Percentiles rank a stretch among this genome's conserved stretches.
phyloP scores from a whole-genome alignment of 257 asterid species.

The Solanum sitiens region DNA sequence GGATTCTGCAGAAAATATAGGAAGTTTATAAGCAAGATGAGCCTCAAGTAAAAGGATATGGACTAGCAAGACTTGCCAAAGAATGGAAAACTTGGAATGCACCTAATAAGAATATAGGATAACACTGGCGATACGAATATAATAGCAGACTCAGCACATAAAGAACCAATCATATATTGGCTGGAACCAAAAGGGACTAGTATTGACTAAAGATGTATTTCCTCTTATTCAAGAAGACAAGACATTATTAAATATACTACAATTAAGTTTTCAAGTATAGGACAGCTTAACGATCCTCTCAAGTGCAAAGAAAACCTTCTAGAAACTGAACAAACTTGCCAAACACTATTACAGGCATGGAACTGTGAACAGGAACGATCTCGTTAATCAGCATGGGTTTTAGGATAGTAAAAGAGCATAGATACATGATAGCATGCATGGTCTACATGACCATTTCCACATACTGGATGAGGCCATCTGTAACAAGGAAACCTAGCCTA shows the following conservation, averaged over 20 bases:
- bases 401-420: neutral
- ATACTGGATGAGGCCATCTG: neutral
- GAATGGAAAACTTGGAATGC: neutral
- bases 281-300: neutral
- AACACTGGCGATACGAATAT: neutral
- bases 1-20: slow-evolving; percentile 44
- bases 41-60: neutral
- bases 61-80: neutral
- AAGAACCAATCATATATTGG: neutral
- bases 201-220: neutral
- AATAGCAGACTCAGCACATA: neutral
- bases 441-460: neutral
- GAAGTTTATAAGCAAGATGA: neutral
- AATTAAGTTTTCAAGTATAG: neutral
- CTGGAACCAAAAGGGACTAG: neutral
- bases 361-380: neutral
- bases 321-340: neutral
- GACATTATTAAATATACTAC: neutral
- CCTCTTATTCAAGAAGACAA: neutral
- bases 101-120: neutral
- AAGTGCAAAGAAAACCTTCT: neutral
- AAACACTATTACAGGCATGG: neutral
- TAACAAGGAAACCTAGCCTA: neutral
- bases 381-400: neutral
- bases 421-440: neutral